These are phyloP conservation scores for Oehlia diaphana DNA, from an alignment of 192 early-diverging fungal genomes.

Conservation along the genomic window DNA sequence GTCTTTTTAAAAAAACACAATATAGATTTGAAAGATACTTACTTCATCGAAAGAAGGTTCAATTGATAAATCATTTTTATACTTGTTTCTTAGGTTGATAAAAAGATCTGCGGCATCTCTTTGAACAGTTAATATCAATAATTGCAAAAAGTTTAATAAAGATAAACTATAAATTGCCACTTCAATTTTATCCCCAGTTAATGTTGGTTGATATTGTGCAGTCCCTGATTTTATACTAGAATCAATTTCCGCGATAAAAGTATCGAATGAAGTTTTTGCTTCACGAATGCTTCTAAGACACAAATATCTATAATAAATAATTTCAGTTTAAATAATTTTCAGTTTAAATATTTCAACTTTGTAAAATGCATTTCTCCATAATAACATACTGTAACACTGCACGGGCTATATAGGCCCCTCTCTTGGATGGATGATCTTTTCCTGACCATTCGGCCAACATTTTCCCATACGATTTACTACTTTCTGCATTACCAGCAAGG, in stretches of 20 bases:
- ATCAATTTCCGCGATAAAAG: not conserved
- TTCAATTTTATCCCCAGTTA: constrained; percentile 31
- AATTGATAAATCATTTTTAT: constrained; percentile 25
- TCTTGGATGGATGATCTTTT: constrained; percentile 57
- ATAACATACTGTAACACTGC: constrained; percentile 76
- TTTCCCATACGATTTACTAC: constrained; percentile 67
- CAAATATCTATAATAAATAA: constrained; percentile 11
- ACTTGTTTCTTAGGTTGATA: constrained; percentile 30
- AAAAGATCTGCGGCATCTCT: constrained; percentile 56
- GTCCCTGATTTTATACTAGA: constrained; percentile 35
- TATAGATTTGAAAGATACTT: not conserved
- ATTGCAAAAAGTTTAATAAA: constrained; percentile 65
- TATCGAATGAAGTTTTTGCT: constrained; percentile 30
- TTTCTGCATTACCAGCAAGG: constrained; percentile 79
- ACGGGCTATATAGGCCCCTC: constrained; percentile 77
- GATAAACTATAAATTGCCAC: constrained; percentile 40
- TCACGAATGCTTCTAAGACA: constrained; percentile 24
- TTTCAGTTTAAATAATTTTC: constrained; percentile 18
- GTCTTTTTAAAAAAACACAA: not conserved
- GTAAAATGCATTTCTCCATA: not conserved
- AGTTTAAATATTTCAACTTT: constrained; percentile 25
- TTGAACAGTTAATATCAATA: constrained; percentile 68
- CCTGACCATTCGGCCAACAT: constrained; percentile 80
- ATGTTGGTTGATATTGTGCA: constrained; percentile 47
- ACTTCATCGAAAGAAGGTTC: constrained; percentile 43